Evolutionary conservation across 257 asterid species (phyloP).

Genomic region (Ilex aquifolium): DNA sequence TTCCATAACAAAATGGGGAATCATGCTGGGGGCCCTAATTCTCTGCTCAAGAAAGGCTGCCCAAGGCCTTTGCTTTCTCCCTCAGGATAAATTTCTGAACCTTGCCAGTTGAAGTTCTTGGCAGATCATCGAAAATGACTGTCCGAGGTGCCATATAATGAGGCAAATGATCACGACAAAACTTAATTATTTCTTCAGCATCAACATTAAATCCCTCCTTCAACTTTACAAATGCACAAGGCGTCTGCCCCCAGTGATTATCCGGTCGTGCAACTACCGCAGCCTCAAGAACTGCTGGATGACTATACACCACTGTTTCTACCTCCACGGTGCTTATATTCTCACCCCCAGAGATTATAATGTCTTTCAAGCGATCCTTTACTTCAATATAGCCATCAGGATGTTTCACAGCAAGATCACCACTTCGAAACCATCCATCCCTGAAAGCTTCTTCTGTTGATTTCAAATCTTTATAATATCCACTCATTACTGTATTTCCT

Average conservation of each 20-base stretch:
- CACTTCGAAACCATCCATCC: constrained; percentile 36
- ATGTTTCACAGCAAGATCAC: constrained; percentile 36
- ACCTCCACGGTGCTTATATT: constrained; percentile 35
- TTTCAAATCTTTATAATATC: constrained; percentile 25
- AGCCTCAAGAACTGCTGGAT: constrained; percentile 33
- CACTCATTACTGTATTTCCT: constrained; percentile 41
- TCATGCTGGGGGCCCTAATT: background rate
- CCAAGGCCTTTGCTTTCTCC: constrained; percentile 46
- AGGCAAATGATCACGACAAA: constrained; percentile 35
- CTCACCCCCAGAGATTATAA: constrained; percentile 39
- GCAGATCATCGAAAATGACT: constrained; percentile 39
- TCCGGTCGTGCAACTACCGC: constrained; percentile 42
- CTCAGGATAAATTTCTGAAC: constrained; percentile 47
- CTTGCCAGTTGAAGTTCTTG: constrained; percentile 49
- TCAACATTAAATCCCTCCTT: constrained; percentile 21
- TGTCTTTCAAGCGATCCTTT: constrained; percentile 31
- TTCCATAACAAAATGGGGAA: no score
- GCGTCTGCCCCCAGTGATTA: constrained; percentile 39
- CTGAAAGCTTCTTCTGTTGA: constrained; percentile 29
- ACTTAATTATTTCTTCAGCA: constrained; percentile 22
- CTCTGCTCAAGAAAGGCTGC: constrained; percentile 24
- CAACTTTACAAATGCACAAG: constrained; percentile 36
- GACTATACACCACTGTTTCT: constrained; percentile 25
- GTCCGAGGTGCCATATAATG: constrained; percentile 60
- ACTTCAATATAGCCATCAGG: constrained; percentile 30